Evolutionary conservation across 2,329 filamentous ascomycete species (phyloP), one percentile per base, ranked within the genome.

Genomic region (Aspergillus neotritici): DNA sequence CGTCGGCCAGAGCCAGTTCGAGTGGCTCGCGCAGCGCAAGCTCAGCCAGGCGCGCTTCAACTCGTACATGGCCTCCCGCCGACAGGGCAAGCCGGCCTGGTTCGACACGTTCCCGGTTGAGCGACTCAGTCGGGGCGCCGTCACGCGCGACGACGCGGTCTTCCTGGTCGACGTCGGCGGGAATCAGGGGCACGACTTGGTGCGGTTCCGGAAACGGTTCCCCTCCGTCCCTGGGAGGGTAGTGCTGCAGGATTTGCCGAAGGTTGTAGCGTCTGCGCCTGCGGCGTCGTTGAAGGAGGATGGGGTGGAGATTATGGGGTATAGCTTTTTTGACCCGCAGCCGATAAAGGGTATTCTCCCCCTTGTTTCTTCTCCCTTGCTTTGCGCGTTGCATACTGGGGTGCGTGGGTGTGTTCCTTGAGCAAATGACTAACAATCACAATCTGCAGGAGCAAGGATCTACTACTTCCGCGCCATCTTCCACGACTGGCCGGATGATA

Each of bases 81-180:
- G 62, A 10, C 47, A 60, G 28, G 62, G 62, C 3, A 50, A 48
- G 7, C 53, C 55, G 2, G 53, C 50, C 44, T 65, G 62, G 61
- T 63, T 60, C 25, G 57, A 65, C 34, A 40, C 59, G 8, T 64
- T 62, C 41, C 61, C 62, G 0, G 50, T 61, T 3, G 47, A 56
- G n/a, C 48, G 52, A 14, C 37, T 60, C 8, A 42, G 56, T 0
- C 55, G 57, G 0, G 55, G 55, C 1, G 55, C 55, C 2, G 33
- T 57, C 14, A 52, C 49, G 16, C 48, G 42, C 5, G 47, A 56
- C 4, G 58, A 64, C 5, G 61, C 56, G 0, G 54, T 57, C 2
- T 60, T 70, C 5, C 41, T 72, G 3, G 66, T 72, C 10, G 69
- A 72, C 29, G 52, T 72, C 2, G 70, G 69, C 5, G 70, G 69